These are phyloP conservation scores for Saprolegnia parasitica DNA, from an alignment of 352 stramenopile genomes.

Conservation along the genomic window DNA sequence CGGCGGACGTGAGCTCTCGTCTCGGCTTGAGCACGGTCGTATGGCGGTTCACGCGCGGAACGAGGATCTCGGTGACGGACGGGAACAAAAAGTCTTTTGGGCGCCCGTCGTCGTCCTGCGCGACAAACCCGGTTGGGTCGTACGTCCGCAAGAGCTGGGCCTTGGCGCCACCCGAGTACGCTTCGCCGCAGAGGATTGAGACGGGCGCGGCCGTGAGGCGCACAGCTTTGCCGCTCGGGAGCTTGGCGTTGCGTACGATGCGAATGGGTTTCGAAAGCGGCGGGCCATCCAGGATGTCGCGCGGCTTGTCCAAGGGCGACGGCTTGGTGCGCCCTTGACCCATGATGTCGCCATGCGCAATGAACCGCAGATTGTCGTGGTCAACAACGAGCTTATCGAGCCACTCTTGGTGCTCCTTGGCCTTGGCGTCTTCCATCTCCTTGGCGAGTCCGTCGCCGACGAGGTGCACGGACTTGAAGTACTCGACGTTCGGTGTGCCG, in stretches of 20 bases:
- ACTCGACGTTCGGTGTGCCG: slow-evolving; percentile 56
- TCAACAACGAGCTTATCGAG: slow-evolving; percentile 85
- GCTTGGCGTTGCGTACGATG: slow-evolving; percentile 68
- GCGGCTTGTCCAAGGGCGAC: slow-evolving; percentile 71
- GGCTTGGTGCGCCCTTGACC: slow-evolving; percentile 44
- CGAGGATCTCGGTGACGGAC: slow-evolving; percentile 47
- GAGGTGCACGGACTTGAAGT: slow-evolving; percentile 84
- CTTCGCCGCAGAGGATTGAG: slow-evolving; percentile 63
- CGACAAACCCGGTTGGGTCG: slow-evolving; percentile 40
- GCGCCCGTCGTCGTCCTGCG: slow-evolving; percentile 33
- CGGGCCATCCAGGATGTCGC: slow-evolving; percentile 59
- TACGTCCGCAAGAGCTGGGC: slow-evolving; percentile 47
- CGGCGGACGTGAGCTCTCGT: not conserved
- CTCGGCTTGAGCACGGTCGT: slow-evolving; percentile 35
- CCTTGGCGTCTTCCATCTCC: slow-evolving; percentile 68
- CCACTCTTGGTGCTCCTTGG: slow-evolving; percentile 65
- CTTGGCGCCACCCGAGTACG: slow-evolving; percentile 49
- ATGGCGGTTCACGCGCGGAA: slow-evolving; percentile 55
- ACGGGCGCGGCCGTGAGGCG: slow-evolving; percentile 53
- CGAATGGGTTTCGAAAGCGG: slow-evolving; percentile 58
- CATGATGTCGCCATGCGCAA: slow-evolving; percentile 81
- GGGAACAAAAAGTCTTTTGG: slow-evolving; percentile 61
- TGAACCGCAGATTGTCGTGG: slow-evolving; percentile 75
- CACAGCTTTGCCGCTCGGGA: slow-evolving; percentile 72
- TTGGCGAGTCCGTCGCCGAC: slow-evolving; percentile 66